Base-by-base conservation (phyloP, 2,329 filamentous ascomycete genomes). In the Hypoxylon sp. region DNA sequence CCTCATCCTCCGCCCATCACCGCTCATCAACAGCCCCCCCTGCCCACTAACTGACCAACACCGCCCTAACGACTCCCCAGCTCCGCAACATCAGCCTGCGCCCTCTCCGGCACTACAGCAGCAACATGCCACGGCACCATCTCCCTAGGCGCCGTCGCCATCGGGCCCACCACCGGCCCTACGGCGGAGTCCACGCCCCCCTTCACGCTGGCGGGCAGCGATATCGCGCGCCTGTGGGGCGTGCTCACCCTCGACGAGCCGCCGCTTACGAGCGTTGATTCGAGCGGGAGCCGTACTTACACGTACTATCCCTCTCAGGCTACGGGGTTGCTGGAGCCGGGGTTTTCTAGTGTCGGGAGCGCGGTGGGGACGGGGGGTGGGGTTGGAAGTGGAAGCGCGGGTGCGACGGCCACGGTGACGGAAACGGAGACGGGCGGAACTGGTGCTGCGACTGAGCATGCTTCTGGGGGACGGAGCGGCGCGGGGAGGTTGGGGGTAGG, bases 181-280 rank as follows among this genome's bases (percentile, higher is more conserved):
- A 40, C 40, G 20, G 28, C 28, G 3, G 52, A 52, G 16, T 30
- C 40, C 28, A 12, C 48, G 12, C 40, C 56, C 42, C 60, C 60
- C 12, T 24, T 22, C 40, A 51, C 44, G 14, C 32, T 67, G 2
- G 20, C 55, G 1, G 26, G 33, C 14, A n/a, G 24, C 14, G 57
- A 33, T 24, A 2, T 20, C 26, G 46, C 18, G 8, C 44, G 53
- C 3, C 4, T 9, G 11, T 68, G 65, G 65, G 65, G 49, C 14
- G 50, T 52, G 20, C 50, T 68, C 5, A 68, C 61, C 32, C 61
- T 68, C 9, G 57, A 50, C 3, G 33, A 61, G 24, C 55, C 61
- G n/a, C 65, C 65, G 7, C 53, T 55, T 1, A 68, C 65, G 6
- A 55, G 26, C 20, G 55, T 33, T 4, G 32, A 40, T 18, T 20